phyloP scores from a whole-genome alignment of 345 rosid species.

The Populus ilicifolia region DNA sequence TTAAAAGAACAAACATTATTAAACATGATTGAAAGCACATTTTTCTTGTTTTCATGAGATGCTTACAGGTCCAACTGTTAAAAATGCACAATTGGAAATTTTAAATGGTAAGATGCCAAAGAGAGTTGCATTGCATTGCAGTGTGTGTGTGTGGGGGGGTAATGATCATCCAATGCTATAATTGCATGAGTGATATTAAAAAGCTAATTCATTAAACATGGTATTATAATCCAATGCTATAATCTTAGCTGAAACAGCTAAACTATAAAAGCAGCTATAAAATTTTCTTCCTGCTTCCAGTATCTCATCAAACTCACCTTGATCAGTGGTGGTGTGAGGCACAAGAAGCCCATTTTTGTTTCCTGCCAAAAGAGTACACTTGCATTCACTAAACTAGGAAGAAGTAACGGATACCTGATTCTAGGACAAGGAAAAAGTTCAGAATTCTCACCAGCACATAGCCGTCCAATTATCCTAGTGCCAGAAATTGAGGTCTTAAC shows the following conservation, averaged over 20 bases:
- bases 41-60: neutral
- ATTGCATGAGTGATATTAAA: neutral
- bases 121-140: neutral
- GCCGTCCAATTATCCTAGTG: conserved; percentile 78
- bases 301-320: conserved; percentile 48
- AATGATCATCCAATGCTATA: neutral
- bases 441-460: conserved; percentile 63
- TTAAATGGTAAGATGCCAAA: neutral
- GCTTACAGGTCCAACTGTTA: neutral
- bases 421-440: neutral
- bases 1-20: neutral
- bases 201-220: neutral
- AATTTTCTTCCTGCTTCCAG: neutral
- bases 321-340: conserved; percentile 92
- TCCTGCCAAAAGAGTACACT: conserved; percentile 36
- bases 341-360: conserved; percentile 93
- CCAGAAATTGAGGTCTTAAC: conserved; percentile 85
- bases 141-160: too few species aligned
- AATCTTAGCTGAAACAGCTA: neutral
- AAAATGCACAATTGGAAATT: neutral
- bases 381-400: neutral
- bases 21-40: neutral
- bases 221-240: neutral
- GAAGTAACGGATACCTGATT: neutral
- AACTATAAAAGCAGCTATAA: neutral